These are phyloP conservation scores for Ogataea allantospora DNA, from an alignment of 805 yeast genomes.

Conservation along the genomic window DNA sequence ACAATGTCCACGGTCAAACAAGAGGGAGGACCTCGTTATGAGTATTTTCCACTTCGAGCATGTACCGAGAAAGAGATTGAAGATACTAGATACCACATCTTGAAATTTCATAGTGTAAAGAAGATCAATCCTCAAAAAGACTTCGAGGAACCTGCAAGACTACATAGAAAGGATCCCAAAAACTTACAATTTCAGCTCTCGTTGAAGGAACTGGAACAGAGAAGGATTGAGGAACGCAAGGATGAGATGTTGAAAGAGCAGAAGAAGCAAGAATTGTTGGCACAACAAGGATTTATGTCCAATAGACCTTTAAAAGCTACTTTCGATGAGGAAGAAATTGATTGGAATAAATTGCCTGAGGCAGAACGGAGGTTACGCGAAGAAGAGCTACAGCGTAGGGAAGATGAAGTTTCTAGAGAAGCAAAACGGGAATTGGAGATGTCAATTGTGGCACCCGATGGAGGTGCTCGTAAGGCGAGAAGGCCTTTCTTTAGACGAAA, in stretches of 20 bases:
- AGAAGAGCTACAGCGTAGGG: slow-evolving; percentile 27
- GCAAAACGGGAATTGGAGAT: slow-evolving; percentile 43
- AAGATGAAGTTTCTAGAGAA: slow-evolving; percentile 32
- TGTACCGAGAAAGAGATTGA: slow-evolving; percentile 70
- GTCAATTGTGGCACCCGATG: slow-evolving; percentile 88
- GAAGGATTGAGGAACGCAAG: slow-evolving; percentile 48
- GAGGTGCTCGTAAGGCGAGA: slow-evolving; percentile 73
- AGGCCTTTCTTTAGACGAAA: slow-evolving; percentile 65
- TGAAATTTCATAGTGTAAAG: slow-evolving; percentile 74
- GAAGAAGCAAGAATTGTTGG: slow-evolving; percentile 37
- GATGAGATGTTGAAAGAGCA: slow-evolving; percentile 40
- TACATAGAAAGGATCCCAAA: slow-evolving; percentile 92
- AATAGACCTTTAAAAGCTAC: slow-evolving; percentile 23
- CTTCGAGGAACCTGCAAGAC: slow-evolving; percentile 78
- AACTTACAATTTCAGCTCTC: slow-evolving; percentile 85
- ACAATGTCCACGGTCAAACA: slow-evolving; percentile 9
- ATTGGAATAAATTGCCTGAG: slow-evolving; percentile 33
- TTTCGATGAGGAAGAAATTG: slow-evolving; percentile 32
- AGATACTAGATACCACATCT: slow-evolving; percentile 72
- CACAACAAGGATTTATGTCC: slow-evolving; percentile 17
- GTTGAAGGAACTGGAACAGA: slow-evolving; percentile 68
- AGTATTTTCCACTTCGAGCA: slow-evolving; percentile 63
- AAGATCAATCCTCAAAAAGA: slow-evolving; percentile 67
- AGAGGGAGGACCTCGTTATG: slow-evolving; percentile 25
- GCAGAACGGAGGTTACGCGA: slow-evolving; percentile 40